Conservation (phyloP, 345 rosid genomes). For the Bretschneidera sinensis region DNA sequence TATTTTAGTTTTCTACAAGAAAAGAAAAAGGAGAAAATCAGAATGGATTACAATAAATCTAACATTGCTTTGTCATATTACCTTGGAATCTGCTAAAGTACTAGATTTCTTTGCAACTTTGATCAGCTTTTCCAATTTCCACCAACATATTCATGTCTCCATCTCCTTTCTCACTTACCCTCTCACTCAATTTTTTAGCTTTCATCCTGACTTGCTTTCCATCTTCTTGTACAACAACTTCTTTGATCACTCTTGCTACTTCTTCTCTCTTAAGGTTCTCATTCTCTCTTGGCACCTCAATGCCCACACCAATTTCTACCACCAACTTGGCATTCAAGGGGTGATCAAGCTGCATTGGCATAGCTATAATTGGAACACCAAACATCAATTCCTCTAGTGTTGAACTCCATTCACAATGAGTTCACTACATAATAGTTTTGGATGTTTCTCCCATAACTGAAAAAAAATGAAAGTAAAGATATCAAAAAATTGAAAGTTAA, state of each 20-base stretch:
- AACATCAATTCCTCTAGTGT: constrained; percentile 22
- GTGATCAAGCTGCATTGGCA: constrained; percentile 33
- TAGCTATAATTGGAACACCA: constrained; percentile 34
- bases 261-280: constrained; percentile 16
- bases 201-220: constrained; percentile 15
- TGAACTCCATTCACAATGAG: constrained; percentile 39
- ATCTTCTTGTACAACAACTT: constrained; percentile 15
- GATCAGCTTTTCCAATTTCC: constrained; percentile 7
- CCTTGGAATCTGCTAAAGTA: no score
- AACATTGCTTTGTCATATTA: no score
- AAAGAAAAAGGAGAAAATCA: no score
- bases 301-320: constrained; percentile 27
- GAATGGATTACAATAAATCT: no score
- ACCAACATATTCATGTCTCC: constrained; percentile 22
- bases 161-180: constrained; percentile 22
- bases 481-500: no score
- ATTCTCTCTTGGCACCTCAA: constrained; percentile 21
- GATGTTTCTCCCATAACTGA: no score
- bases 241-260: constrained; percentile 15
- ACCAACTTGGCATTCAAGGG: constrained; percentile 26
- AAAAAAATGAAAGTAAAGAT: no score
- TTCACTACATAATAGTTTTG: no score
- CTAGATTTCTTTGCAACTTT: no score
- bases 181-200: constrained; percentile 25
- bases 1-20: no score